Percentiles rank a stretch among this genome's conserved stretches.
phyloP scores from a whole-genome alignment of 768 basidiomycete species.

The Lentinula sp. region DNA sequence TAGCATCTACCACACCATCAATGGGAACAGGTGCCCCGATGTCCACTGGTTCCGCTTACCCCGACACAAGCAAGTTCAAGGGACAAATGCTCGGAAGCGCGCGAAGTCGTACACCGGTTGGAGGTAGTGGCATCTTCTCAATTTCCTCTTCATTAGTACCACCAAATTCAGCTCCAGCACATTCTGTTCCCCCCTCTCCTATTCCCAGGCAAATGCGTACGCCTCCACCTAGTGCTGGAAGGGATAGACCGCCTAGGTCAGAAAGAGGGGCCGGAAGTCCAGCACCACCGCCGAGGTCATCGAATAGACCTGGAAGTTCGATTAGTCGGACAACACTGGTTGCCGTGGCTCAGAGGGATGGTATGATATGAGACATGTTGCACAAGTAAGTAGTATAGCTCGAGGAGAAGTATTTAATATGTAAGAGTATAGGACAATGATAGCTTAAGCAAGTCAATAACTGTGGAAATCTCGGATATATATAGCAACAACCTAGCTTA shows the following conservation, averaged over 20 bases:
- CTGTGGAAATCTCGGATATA: too few species aligned
- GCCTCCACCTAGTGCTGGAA: conserved; percentile 11
- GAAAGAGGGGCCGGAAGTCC: conserved; percentile 25
- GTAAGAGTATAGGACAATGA: too few species aligned
- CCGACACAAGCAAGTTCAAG: neutral
- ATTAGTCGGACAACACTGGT: conserved; percentile 43
- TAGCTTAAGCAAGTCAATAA: too few species aligned
- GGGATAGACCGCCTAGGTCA: conserved; percentile 24
- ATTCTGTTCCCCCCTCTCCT: neutral
- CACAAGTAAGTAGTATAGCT: neutral
- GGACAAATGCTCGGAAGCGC: neutral
- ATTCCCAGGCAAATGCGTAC: conserved; percentile 7
- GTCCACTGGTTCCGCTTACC: conserved; percentile 3
- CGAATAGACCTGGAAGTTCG: conserved; percentile 57
- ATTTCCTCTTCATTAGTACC: neutral
- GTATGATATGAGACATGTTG: conserved; percentile 45
- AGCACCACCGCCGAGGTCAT: conserved; percentile 62
- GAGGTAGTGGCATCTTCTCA: neutral
- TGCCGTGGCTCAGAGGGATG: conserved; percentile 50
- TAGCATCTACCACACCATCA: conserved; percentile 6
- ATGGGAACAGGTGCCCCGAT: conserved; percentile 7
- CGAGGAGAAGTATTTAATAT: too few species aligned
- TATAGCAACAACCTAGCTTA: too few species aligned
- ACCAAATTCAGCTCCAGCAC: neutral
- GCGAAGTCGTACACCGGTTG: neutral